Evolutionary conservation across 345 rosid species (phyloP).

Genomic region (Lagerstroemia speciosa): DNA sequence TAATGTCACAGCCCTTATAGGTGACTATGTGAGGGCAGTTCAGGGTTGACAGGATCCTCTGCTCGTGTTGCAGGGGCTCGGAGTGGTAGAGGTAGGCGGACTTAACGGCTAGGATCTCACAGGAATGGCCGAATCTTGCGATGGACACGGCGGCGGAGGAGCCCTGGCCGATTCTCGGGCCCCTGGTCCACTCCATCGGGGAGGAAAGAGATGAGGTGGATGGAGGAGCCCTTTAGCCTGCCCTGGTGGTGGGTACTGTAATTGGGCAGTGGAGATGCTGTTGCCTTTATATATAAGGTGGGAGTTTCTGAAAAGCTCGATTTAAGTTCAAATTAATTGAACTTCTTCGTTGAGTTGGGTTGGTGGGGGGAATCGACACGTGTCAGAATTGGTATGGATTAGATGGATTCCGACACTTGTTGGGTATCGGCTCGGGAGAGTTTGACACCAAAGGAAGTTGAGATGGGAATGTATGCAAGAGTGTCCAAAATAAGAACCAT

Average conservation of each 20-base stretch:
- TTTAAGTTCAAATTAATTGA: background rate
- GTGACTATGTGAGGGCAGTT: constrained; percentile 40
- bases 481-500: too few species aligned
- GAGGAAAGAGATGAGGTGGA: background rate
- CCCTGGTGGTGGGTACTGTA: constrained; percentile 7
- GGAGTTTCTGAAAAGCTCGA: background rate
- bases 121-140: constrained; percentile 30
- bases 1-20: constrained; percentile 50
- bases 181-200: constrained; percentile 64
- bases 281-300: background rate
- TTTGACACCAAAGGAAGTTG: background rate
- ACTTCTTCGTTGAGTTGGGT: background rate
- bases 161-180: constrained; percentile 56
- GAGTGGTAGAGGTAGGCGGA: constrained; percentile 40
- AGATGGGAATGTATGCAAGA: background rate
- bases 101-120: constrained; percentile 51
- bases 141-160: constrained; percentile 66
- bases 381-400: background rate
- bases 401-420: constrained; percentile 1
- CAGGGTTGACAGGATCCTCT: constrained; percentile 36
- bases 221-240: background rate
- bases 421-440: background rate
- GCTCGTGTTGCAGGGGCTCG: constrained; percentile 46
- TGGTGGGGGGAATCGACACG: constrained; percentile 1
- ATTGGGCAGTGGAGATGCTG: constrained; percentile 1